These are phyloP conservation scores for Magnusiomyces sp. DNA, from an alignment of 1,139 yeast species.

Conservation along the genomic window DNA sequence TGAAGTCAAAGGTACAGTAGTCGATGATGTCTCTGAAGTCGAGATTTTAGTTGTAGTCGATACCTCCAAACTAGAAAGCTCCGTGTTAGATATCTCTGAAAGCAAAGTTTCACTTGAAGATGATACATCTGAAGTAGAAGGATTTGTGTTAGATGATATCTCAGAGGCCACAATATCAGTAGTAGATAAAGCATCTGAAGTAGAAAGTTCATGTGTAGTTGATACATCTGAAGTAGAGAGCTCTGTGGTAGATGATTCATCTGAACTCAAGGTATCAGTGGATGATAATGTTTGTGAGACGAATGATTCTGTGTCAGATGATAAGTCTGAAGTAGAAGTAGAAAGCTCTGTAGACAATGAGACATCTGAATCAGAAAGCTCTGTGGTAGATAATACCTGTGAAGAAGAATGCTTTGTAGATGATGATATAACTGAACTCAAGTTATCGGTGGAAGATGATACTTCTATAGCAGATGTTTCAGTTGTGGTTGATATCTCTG, in stretches of 20 bases:
- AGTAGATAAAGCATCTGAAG: background rate
- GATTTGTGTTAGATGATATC: background rate
- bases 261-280: too few species aligned
- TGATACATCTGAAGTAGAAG: background rate
- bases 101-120: background rate
- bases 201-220: background rate
- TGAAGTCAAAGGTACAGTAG: too few species aligned
- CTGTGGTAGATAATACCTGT: background rate
- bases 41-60: slow-evolving; percentile 5
- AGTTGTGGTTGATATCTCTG: too few species aligned
- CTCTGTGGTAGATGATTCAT: too few species aligned
- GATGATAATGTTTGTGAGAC: background rate
- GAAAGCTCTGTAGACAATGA: background rate
- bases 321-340: too few species aligned
- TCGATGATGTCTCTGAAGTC: slow-evolving; percentile 9
- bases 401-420: background rate
- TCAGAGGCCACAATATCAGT: background rate
- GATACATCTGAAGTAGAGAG: too few species aligned
- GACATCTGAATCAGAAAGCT: background rate
- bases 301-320: background rate
- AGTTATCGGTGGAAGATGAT: too few species aligned
- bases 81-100: too few species aligned
- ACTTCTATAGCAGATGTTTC: too few species aligned
- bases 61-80: background rate
- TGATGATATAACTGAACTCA: too few species aligned